phyloP scores from a whole-genome alignment of 2,329 filamentous ascomycete species.

The Trichoderma sp. region DNA sequence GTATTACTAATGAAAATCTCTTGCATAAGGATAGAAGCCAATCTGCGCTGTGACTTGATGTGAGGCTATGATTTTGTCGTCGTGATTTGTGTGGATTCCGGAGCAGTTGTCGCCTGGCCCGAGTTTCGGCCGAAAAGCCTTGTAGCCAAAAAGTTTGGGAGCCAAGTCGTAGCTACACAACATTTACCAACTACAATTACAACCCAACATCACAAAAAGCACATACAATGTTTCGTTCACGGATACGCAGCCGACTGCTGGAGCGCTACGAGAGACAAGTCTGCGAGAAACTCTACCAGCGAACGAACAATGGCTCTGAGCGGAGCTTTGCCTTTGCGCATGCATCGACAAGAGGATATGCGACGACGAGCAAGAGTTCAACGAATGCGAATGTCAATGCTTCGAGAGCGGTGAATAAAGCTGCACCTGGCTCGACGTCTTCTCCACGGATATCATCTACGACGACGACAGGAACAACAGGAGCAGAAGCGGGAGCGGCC shows the following conservation, averaged over 20 bases:
- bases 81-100: not conserved
- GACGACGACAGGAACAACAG: not conserved
- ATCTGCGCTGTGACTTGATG: not conserved
- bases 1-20: constrained; percentile 1
- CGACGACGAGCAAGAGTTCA: not conserved
- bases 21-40: not conserved
- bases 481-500: not conserved
- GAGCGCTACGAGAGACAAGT: not conserved
- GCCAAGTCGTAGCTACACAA: not conserved
- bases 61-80: not conserved
- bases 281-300: not conserved
- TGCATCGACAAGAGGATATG: not conserved
- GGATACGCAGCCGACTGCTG: not conserved
- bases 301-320: not conserved
- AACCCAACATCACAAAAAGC: not conserved
- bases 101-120: not conserved
- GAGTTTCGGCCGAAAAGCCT: constrained; percentile 9
- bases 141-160: not conserved
- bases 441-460: not conserved
- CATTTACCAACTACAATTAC: not conserved
- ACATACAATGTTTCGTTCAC: constrained; percentile 8
- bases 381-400: not conserved
- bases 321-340: not conserved
- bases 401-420: not conserved
- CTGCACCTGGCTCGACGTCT: not conserved